phyloP scores from a whole-genome alignment of 225 moss, liverwort and hornwort genomes.

The Anthoceros angustus region DNA sequence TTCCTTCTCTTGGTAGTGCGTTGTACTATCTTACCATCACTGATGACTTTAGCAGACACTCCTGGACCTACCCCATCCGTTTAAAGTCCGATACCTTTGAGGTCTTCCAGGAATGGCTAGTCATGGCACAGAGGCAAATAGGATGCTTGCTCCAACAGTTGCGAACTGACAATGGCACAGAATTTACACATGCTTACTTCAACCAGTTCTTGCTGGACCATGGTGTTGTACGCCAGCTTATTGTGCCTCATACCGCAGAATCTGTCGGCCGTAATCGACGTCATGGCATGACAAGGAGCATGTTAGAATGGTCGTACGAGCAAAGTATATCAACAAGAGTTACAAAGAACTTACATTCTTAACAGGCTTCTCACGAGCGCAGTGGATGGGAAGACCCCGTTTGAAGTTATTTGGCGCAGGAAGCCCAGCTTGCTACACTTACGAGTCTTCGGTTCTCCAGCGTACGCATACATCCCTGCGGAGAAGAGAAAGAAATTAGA shows the following conservation, averaged over 20 bases:
- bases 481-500: conserved; percentile 1
- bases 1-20: too few relatives aligned
- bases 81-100: conserved; percentile 1
- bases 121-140: too few relatives aligned
- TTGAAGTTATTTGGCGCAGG: background rate
- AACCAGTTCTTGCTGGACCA: background rate
- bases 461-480: background rate
- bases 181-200: background rate
- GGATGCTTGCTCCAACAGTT: conserved; percentile 1
- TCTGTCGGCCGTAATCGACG: too few relatives aligned
- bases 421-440: background rate
- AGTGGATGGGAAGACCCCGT: background rate
- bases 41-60: too few relatives aligned
- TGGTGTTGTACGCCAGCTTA: background rate
- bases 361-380: background rate
- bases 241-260: too few relatives aligned
- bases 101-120: background rate
- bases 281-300: conserved; percentile 1
- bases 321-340: too few relatives aligned
- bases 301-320: background rate
- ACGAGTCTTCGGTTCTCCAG: background rate
- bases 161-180: background rate
- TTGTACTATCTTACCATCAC: too few relatives aligned
- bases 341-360: background rate
- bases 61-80: too few relatives aligned